phyloP scores from a whole-genome alignment of 306 rosid species.

The Rubus idaeus region DNA sequence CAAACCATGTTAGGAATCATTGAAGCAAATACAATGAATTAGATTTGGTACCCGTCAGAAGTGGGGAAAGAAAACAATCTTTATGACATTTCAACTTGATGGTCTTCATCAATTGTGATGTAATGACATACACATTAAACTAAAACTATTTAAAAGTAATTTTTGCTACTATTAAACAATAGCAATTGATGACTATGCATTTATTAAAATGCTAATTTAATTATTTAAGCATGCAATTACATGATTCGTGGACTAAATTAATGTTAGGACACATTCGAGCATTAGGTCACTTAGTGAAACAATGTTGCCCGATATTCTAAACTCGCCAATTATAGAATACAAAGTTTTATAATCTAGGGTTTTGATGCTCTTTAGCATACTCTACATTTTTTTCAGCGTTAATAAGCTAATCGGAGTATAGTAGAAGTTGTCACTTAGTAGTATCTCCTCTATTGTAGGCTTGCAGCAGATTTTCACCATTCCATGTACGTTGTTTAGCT shows the following conservation, averaged over 20 bases:
- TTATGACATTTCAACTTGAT: neutral
- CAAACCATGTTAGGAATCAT: neutral
- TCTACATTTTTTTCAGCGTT: no score
- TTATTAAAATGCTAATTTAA: neutral
- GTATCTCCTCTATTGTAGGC: no score
- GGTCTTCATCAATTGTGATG: neutral
- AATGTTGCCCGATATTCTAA: neutral
- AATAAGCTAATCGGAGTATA: no score
- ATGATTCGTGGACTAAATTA: neutral
- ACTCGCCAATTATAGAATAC: neutral
- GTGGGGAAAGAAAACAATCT: neutral
- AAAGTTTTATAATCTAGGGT: no score
- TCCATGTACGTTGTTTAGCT: no score
- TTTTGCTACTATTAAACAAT: neutral
- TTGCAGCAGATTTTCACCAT: no score
- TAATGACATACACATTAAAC: neutral
- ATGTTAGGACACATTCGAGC: neutral
- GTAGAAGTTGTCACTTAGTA: no score
- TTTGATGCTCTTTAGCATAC: no score
- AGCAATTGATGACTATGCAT: neutral
- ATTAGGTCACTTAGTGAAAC: neutral
- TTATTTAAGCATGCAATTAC: neutral
- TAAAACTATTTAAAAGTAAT: neutral
- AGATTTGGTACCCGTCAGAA: neutral
- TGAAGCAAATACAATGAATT: neutral